These are phyloP conservation scores for Fraxinus sp. DNA, from an alignment of 305 asterid species.

Conservation along the genomic window DNA sequence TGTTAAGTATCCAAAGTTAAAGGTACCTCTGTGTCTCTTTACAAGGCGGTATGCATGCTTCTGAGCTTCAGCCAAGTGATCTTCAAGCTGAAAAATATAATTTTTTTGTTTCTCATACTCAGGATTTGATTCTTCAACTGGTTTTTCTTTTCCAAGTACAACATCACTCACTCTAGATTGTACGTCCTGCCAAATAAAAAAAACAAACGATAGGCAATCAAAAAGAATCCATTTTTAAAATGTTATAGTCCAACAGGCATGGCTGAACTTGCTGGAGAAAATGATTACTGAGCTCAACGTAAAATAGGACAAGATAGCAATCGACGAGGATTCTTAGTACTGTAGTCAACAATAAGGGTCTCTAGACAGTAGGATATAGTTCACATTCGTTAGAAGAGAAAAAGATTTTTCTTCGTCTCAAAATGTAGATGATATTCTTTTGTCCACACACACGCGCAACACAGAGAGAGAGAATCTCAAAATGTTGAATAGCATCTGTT, in stretches of 20 bases:
- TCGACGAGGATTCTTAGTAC: background rate
- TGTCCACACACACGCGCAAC: background rate
- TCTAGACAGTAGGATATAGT: background rate
- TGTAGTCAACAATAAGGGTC: background rate
- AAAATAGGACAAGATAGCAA: background rate
- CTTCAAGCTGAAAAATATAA: slow-evolving; percentile 94
- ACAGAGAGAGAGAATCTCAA: background rate
- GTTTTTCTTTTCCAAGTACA: slow-evolving; percentile 96
- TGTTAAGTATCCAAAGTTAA: slow-evolving; percentile 20
- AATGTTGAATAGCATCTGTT: slow-evolving; percentile 1
- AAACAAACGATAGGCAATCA: slow-evolving; percentile 22
- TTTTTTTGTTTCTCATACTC: slow-evolving; percentile 85
- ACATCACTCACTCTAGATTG: slow-evolving; percentile 93
- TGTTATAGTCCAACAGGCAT: slow-evolving; percentile 9
- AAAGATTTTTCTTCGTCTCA: background rate
- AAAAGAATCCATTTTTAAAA: background rate
- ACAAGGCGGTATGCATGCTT: slow-evolving; percentile 94
- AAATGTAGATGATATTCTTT: background rate
- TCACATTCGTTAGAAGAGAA: background rate
- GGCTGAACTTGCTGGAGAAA: background rate
- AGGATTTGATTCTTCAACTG: slow-evolving; percentile 88
- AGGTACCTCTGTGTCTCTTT: slow-evolving; percentile 87
- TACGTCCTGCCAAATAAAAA: slow-evolving; percentile 60
- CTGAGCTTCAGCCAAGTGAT: slow-evolving; percentile 94
- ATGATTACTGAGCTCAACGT: background rate